Evolutionary conservation across 768 basidiomycete species (phyloP).

Genomic region (Pulveroboletus frians): DNA sequence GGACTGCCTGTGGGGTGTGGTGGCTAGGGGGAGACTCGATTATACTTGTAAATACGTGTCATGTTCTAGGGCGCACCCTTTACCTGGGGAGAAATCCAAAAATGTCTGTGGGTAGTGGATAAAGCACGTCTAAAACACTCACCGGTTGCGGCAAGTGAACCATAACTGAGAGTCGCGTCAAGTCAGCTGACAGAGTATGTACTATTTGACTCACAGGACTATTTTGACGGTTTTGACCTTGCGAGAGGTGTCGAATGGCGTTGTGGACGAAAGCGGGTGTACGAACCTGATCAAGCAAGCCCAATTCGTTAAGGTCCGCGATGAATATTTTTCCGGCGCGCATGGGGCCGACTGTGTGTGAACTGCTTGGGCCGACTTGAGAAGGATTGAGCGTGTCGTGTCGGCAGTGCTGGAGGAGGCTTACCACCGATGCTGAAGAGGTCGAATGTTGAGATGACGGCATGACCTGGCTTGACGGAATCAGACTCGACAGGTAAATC

Average conservation of each 20-base stretch:
- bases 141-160: conserved; percentile 92
- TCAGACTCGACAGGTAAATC: conserved; percentile 8
- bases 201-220: conserved; percentile 52
- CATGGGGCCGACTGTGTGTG: conserved; percentile 81
- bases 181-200: neutral
- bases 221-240: conserved; percentile 82
- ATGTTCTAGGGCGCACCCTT: conserved; percentile 51
- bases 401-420: conserved; percentile 19
- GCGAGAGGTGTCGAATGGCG: neutral
- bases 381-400: conserved; percentile 15
- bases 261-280: neutral
- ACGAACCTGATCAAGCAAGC: conserved; percentile 61
- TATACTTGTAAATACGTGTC: neutral
- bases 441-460: conserved; percentile 91
- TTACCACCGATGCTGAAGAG: conserved; percentile 85
- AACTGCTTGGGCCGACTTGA: conserved; percentile 56
- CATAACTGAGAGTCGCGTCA: conserved; percentile 52
- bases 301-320: conserved; percentile 61
- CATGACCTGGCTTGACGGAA: conserved; percentile 57
- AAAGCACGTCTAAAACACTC: conserved; percentile 10
- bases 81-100: conserved; percentile 41
- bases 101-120: conserved; percentile 2
- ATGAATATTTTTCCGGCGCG: conserved; percentile 88
- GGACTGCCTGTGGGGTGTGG: conserved; percentile 82
- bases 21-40: conserved; percentile 43